These are phyloP conservation scores for Coemansia sp. DNA, from an alignment of 371 early-diverging fungal genomes.

Conservation along the genomic window DNA sequence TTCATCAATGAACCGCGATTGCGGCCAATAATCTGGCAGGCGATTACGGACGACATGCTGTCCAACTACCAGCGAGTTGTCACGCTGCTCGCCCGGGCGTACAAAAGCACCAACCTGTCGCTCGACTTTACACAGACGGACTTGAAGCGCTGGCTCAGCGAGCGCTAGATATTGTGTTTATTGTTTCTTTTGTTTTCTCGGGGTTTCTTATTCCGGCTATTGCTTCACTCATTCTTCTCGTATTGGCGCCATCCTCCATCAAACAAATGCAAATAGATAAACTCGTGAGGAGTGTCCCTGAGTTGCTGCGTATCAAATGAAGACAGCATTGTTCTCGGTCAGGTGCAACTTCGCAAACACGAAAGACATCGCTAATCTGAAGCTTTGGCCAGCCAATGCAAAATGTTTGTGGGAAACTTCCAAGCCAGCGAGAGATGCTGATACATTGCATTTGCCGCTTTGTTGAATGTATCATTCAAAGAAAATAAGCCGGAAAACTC, in stretches of 20 bases:
- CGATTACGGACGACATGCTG: constrained; percentile 85
- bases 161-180: constrained; percentile 18
- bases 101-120: constrained; percentile 77
- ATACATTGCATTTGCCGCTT: neutral
- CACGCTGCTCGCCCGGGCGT: constrained; percentile 76
- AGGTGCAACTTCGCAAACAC: neutral
- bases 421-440: neutral
- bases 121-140: constrained; percentile 90
- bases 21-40: constrained; percentile 87
- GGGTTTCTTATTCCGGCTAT: too few species aligned
- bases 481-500: neutral
- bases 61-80: constrained; percentile 79
- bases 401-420: constrained; percentile 1
- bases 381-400: constrained; percentile 1
- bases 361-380: constrained; percentile 1
- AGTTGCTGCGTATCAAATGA: neutral
- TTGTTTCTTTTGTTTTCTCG: too few species aligned
- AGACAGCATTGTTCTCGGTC: neutral
- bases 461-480: constrained; percentile 4
- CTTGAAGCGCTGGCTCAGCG: constrained; percentile 54
- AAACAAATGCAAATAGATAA: neutral
- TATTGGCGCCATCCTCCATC: neutral
- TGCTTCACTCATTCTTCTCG: neutral
- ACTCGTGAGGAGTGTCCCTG: constrained; percentile 2
- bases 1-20: constrained; percentile 75